A percentile compares a stretch with the other conserved stretches of the same genome.
Conservation (phyloP, 805 yeast genomes). For the Groenewaldozyma salmanticensis region DNA sequence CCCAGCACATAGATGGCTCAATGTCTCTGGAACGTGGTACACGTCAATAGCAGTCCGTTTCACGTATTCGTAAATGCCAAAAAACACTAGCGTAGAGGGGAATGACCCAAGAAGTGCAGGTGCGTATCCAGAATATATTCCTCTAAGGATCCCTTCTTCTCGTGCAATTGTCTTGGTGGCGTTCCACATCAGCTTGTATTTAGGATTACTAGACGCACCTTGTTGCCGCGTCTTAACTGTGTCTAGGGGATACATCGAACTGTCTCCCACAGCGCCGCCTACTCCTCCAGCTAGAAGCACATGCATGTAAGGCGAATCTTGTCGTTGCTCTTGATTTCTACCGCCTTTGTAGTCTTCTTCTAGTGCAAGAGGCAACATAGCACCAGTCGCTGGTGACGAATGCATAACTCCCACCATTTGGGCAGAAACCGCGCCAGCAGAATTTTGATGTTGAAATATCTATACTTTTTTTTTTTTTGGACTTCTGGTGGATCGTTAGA, state of each 20-base stretch:
- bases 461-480: no score
- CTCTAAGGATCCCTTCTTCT: constrained; percentile 79
- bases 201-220: constrained; percentile 63
- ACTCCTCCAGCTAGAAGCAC: constrained; percentile 78
- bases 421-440: no score
- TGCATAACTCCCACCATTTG: neutral
- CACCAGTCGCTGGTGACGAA: neutral
- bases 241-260: constrained; percentile 90
- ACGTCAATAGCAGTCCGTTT: constrained; percentile 63
- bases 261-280: constrained; percentile 91
- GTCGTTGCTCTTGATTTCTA: neutral
- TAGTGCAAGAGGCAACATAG: neutral
- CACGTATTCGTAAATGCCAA: constrained; percentile 77
- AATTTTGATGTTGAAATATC: no score
- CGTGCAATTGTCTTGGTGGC: constrained; percentile 67
- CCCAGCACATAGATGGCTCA: constrained; percentile 76
- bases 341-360: neutral
- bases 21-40: constrained; percentile 61
- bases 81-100: constrained; percentile 91
- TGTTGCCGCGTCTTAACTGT: constrained; percentile 97
- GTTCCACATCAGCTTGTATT: constrained; percentile 64
- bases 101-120: constrained; percentile 84
- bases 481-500: no score
- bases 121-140: constrained; percentile 83
- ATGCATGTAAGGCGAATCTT: constrained; percentile 6